Evolutionary conservation across 148 eudicot genomes (phyloP).

Genomic region (Camellia granthamiana): DNA sequence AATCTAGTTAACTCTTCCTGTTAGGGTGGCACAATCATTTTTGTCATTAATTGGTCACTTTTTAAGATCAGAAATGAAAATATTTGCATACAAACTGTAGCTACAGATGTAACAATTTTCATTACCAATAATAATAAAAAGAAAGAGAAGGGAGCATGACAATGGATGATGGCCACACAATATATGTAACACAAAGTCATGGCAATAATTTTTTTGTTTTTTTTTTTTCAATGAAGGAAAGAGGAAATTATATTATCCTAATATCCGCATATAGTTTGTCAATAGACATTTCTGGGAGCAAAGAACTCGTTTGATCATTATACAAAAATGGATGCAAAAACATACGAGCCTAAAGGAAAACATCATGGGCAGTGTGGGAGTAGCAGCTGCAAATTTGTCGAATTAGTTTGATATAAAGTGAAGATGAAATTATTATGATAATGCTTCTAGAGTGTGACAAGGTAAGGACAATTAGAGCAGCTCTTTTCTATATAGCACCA

Average conservation of each 20-base stretch:
- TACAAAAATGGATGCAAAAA: no score
- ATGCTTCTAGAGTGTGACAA: background rate
- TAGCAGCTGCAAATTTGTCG: no score
- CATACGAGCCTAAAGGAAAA: no score
- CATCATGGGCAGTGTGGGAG: no score
- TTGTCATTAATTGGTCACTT: background rate
- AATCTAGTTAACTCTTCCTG: conserved; percentile 67
- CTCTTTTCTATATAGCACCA: background rate
- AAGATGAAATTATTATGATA: background rate
- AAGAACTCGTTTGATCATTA: no score
- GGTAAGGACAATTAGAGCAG: background rate
- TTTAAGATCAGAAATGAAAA: background rate
- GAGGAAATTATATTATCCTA: no score
- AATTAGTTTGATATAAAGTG: background rate
- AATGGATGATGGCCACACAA: no score
- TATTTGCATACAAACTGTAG: background rate
- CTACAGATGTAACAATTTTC: background rate
- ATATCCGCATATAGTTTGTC: no score
- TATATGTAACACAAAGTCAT: no score
- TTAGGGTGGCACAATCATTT: conserved; percentile 17
- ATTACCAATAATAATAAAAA: background rate
- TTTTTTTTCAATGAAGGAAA: no score
- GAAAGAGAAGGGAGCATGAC: background rate
- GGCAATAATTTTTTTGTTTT: no score
- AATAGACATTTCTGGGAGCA: no score